Percentiles rank a stretch among this genome's conserved stretches.
These are phyloP conservation scores for Arthrobotrys iridis DNA, from an alignment of 2,329 filamentous ascomycete species.

Conservation along the genomic window DNA sequence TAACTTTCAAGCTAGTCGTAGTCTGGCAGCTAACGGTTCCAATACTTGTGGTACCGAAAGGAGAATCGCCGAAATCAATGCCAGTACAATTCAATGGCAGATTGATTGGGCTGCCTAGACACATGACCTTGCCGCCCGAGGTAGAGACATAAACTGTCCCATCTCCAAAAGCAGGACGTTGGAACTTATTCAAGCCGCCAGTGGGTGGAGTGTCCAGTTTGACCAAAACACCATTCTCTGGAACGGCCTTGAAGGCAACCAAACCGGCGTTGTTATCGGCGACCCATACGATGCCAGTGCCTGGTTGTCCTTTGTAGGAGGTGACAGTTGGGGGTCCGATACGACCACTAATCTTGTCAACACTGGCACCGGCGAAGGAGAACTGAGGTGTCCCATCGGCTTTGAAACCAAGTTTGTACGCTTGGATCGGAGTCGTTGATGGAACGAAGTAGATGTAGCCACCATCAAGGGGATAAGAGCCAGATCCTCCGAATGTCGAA, in stretches of 20 bases:
- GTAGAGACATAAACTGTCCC: slow-evolving; percentile 62
- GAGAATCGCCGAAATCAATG: slow-evolving; percentile 62
- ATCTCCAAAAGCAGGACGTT: slow-evolving; percentile 63
- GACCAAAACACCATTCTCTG: slow-evolving; percentile 57
- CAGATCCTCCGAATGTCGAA: slow-evolving; percentile 65
- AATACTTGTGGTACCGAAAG: slow-evolving; percentile 60
- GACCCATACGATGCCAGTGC: slow-evolving; percentile 63
- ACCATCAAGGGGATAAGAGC: slow-evolving; percentile 66
- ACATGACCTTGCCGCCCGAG: slow-evolving; percentile 58
- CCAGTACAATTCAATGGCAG: slow-evolving; percentile 62
- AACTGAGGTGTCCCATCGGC: slow-evolving; percentile 51
- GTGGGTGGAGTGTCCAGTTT: slow-evolving; percentile 61
- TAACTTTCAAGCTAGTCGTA: slow-evolving; percentile 61
- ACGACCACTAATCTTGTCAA: slow-evolving; percentile 35
- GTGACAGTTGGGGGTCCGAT: slow-evolving; percentile 59
- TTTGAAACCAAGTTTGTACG: slow-evolving; percentile 61
- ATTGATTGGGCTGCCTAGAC: slow-evolving; percentile 63
- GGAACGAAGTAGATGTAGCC: slow-evolving; percentile 62
- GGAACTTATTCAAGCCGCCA: slow-evolving; percentile 63
- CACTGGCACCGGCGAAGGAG: slow-evolving; percentile 34
- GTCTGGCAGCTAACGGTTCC: slow-evolving; percentile 61
- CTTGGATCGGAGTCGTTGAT: slow-evolving; percentile 56
- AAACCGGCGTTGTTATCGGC: slow-evolving; percentile 62
- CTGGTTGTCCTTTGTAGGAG: slow-evolving; percentile 60
- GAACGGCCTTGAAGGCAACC: slow-evolving; percentile 62